Evolutionary conservation across 116 monocot species (phyloP), one percentile per base, ranked within the genome.

Genomic region (Trichopus zeylanicus): DNA sequence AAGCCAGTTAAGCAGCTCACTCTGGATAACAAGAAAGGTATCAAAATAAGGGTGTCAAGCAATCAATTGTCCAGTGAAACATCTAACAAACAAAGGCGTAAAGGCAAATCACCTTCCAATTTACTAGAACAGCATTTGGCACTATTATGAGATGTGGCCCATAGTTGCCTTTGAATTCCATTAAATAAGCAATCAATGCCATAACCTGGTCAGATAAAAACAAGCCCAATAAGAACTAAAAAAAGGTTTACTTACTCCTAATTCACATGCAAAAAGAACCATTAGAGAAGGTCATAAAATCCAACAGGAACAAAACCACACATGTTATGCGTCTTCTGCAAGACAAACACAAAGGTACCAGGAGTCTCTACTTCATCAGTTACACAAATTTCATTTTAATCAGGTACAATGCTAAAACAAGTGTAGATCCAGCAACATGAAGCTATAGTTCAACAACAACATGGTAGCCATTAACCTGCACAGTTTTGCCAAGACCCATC

Each of bases 401-500:
- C n/a, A n/a, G n/a, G n/a, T n/a, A n/a, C n/a, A n/a, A n/a, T n/a
- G n/a, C n/a, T n/a, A n/a, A n/a, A n/a, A n/a, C n/a, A n/a, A n/a
- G n/a, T n/a, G n/a, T n/a, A n/a, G n/a, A n/a, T n/a, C n/a, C n/a
- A n/a, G n/a, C n/a, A n/a, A n/a, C n/a, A n/a, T n/a, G n/a, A n/a
- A n/a, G n/a, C n/a, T n/a, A n/a, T 1, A 42, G 42, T 42, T n/a
- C 0, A 42, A 15, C 8, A 42, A 42, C 1, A 1, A 0, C 18
- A 15, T 9, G 42, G 8, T 33, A 33, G 29, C 13, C 49, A 61
- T 16, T 53, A 46, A 97, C 97, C 97, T 97, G 97, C 20, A 97
- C 91, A 51, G 97, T 97, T 76, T 97, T 97, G 58, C 97, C 97
- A 62, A 97, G 88, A 54, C 97, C 97, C 97, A 97, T 97, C 75